Evolutionary conservation across 2,329 filamentous ascomycete species (phyloP), one percentile per base, ranked within the genome.

Genomic region (Myriangium duriaei): DNA sequence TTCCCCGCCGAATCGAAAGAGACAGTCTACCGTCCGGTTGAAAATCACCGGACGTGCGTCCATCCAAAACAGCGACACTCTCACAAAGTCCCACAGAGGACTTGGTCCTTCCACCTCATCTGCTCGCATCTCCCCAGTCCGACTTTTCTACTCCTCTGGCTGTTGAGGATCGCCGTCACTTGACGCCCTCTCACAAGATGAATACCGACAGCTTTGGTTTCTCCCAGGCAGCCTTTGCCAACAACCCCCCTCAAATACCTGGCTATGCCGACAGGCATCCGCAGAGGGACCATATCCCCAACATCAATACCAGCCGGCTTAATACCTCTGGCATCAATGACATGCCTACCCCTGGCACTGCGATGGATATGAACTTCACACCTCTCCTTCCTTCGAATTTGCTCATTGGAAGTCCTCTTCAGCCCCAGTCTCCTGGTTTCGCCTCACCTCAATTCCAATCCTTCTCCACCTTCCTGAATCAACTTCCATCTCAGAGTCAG

Each of bases 341-440:
- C 47, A 76, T 94, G 74, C 71, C 81, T 48, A 88, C 82, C 15
- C 87, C 91, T 11, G 86, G 82, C 30, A 88, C 85, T 37, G 85
- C 74, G 30, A 93, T 86, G 56, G 91, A 96, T 56, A 95, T 96
- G 88, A 91, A 96, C 64, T 96, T 95, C 62, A 95, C 91, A 9
- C 88, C 91, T 47, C 72, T 98, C 48, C 75, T 98, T 26, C 91
- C 91, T 24, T 96, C 88, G 21, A 85, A 95, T 63, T 70, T 98
- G 51, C 76, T 98, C 16, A 79, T 96, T 35, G 91, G 91, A 33
- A 95, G 86, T 61, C 91, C 91, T 12, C 96, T 96, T 64, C 91
- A 96, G 63, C 86, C 91, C 11, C 91, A 87, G 30, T 94, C 84
- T 4, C 88, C 88, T 3, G 79, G 83, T 26, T 96, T 95, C 62